Evolutionary conservation across 2,329 filamentous ascomycete genomes (phyloP).

Genomic region (Hypoxylon sp.): DNA sequence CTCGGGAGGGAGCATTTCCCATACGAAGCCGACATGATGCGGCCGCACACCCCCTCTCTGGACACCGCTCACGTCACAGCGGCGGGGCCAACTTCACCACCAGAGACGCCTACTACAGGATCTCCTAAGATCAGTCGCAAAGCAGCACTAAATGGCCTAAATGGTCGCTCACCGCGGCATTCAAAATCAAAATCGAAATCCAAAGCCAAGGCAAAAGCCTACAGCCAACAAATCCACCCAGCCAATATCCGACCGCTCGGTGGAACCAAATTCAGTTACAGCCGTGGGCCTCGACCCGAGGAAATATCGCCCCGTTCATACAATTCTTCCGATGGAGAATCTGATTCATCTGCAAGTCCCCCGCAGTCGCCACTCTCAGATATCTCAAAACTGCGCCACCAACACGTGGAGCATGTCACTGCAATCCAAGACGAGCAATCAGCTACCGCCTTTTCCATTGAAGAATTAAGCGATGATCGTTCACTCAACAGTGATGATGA

Average conservation of each 20-base stretch:
- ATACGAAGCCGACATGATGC: constrained; percentile 51
- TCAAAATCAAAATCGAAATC: constrained; percentile 29
- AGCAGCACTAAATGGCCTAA: constrained; percentile 36
- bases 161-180: constrained; percentile 42
- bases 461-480: constrained; percentile 52
- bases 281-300: constrained; percentile 50
- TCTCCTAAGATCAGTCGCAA: constrained; percentile 52
- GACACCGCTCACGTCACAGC: constrained; percentile 49
- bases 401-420: constrained; percentile 44
- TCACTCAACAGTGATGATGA: constrained; percentile 50
- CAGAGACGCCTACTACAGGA: constrained; percentile 58
- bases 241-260: constrained; percentile 56
- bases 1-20: constrained; percentile 50
- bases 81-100: constrained; percentile 58
- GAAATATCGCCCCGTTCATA: constrained; percentile 55
- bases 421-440: constrained; percentile 34
- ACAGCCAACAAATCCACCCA: constrained; percentile 48
- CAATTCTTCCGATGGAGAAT: constrained; percentile 51
- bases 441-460: constrained; percentile 49
- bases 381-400: constrained; percentile 42
- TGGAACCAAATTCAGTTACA: constrained; percentile 53
- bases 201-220: constrained; percentile 35
- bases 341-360: constrained; percentile 49
- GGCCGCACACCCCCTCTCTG: constrained; percentile 52
- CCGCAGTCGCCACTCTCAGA: constrained; percentile 52